These are phyloP conservation scores for Silene conica DNA, from an alignment of 148 eudicot species.

Conservation along the genomic window DNA sequence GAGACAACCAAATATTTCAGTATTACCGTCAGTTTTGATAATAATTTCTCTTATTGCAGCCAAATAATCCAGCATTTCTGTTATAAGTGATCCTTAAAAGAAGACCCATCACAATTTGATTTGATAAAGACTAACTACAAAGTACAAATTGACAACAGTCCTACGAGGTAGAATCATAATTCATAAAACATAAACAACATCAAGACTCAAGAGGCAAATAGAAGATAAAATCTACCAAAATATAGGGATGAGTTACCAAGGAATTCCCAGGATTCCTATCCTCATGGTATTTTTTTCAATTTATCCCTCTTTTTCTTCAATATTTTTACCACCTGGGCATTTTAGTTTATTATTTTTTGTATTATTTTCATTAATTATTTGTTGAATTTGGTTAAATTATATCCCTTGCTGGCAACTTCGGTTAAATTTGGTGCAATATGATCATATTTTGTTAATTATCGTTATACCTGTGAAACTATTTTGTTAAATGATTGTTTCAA, in stretches of 20 bases:
- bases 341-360: not conserved
- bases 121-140: no score
- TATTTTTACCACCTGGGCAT: not conserved
- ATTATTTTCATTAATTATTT: no score
- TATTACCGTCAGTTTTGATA: conserved; percentile 98
- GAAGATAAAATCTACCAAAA: not conserved
- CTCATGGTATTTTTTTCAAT: conserved; percentile 24
- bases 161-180: not conserved
- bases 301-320: not conserved
- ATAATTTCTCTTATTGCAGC: not conserved
- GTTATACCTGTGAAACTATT: no score
- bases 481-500: no score
- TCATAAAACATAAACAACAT: no score
- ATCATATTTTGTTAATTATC: no score
- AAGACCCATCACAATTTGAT: no score
- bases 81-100: no score
- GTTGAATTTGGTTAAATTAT: no score
- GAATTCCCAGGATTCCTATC: conserved; percentile 24
- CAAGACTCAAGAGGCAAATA: not conserved
- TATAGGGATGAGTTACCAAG: conserved; percentile 23
- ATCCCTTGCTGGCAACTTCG: no score
- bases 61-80: not conserved
- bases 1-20: no score
- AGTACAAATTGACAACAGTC: not conserved
- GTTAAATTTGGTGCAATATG: no score